Evolutionary conservation across 2,329 filamentous ascomycete species (phyloP), one percentile per base, ranked within the genome.

Genomic region (Diaporthe eres): DNA sequence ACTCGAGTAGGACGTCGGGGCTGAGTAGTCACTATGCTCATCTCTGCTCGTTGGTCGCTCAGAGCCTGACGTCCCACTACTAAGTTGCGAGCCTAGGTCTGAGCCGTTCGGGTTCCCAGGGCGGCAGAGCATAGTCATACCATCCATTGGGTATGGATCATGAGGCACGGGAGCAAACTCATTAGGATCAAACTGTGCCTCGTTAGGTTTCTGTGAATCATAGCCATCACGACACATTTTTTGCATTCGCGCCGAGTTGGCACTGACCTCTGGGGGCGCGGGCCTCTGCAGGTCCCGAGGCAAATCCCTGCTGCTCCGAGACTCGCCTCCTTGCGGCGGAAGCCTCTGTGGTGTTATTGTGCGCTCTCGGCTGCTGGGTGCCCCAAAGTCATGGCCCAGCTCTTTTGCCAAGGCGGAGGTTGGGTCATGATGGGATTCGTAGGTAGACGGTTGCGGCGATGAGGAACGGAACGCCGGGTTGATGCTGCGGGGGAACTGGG

Each of bases 101-200:
- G 91, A 85, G 93, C 92, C n/a, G 92, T 93, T 68, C 89, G 89
- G 77, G 31, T 75, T 76, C 5, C 92, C 94, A 53, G 94, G 92
- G 76, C 95, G 92, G 84, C 96, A 98, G 77, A 98, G 93, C 91
- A 98, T 98, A 0, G 96, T 98, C 95, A 98, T 98, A 6, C 96
- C 96, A 82, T 98, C 96, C 83, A 94, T 91, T 0, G 96, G 96
- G 82, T 98, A 98, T 13, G 97, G 95, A 80, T 98, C 97, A 80
- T 98, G 95, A 19, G 96, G 95, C 3, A 98, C 90, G 19, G 91
- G 85, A 5, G 92, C 88, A 76, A 94, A 91, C 78, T 95, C 92
- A 74, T 86, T 87, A 53, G 83, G 79, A 75, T 92, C 90, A 71
- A 89, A 86, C 42, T 84, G 82, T n/a, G 81, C 67, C 55, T 80